phyloP scores from a whole-genome alignment of 306 rosid species.

The Cucumis cinereus region DNA sequence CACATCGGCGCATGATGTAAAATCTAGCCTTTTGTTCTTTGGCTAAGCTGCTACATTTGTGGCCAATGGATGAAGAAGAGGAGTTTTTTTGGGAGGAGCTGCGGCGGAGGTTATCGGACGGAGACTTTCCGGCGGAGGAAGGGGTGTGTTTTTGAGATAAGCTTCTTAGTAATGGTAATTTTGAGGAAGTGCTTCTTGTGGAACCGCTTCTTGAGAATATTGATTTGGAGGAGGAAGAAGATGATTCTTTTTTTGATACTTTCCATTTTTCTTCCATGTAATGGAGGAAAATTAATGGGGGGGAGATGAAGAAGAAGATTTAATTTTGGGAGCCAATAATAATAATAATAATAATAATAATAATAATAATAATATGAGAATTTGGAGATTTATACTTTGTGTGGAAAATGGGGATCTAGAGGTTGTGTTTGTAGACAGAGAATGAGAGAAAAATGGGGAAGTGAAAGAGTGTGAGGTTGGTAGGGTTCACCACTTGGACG shows the following conservation, averaged over 20 bases:
- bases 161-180: slow-evolving; percentile 57
- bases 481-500: background rate
- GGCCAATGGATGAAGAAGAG: slow-evolving; percentile 32
- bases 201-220: slow-evolving; percentile 43
- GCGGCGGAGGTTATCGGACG: slow-evolving; percentile 23
- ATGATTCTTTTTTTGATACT: slow-evolving; percentile 48
- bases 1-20: slow-evolving; percentile 86
- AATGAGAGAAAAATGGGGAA: background rate
- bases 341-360: too few species aligned
- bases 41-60: slow-evolving; percentile 63
- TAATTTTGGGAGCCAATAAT: background rate
- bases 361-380: too few species aligned
- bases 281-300: background rate
- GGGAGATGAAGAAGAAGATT: too few species aligned
- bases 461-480: slow-evolving; percentile 5
- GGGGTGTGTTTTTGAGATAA: slow-evolving; percentile 41
- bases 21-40: slow-evolving; percentile 92
- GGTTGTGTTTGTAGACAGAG: background rate
- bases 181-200: slow-evolving; percentile 45
- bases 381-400: background rate
- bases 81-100: slow-evolving; percentile 47
- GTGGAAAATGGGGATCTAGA: background rate
- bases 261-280: slow-evolving; percentile 74
- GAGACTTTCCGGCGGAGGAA: background rate
- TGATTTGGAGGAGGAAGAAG: slow-evolving; percentile 22